phyloP scores from a whole-genome alignment of 163 green algal species.

The Prototheca cutis region DNA sequence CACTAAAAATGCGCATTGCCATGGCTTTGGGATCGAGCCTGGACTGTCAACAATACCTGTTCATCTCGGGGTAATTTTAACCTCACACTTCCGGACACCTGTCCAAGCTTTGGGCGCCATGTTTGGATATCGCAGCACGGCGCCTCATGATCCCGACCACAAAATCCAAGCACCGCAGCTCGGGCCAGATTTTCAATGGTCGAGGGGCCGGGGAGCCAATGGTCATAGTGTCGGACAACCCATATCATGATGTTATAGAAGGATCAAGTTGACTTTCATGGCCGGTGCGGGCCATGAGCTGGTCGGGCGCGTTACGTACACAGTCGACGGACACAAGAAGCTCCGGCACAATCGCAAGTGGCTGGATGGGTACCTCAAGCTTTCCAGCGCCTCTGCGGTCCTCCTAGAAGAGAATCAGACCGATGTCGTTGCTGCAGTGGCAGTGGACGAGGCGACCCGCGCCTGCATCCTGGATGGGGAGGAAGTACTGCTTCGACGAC shows the following conservation, averaged over 20 bases:
- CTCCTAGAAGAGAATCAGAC: constrained; percentile 5
- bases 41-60: too few relatives aligned
- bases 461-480: neutral
- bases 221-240: neutral
- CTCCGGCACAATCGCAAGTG: constrained; percentile 16
- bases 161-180: too few relatives aligned
- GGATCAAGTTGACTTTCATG: neutral
- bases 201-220: too few relatives aligned
- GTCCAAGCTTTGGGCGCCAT: too few relatives aligned
- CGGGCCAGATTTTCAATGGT: too few relatives aligned
- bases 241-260: neutral
- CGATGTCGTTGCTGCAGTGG: neutral
- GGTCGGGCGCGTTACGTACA: constrained; percentile 22
- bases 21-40: too few relatives aligned
- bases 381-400: neutral
- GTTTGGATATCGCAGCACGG: too few relatives aligned
- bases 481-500: constrained; percentile 1
- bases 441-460: neutral
- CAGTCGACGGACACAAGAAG: constrained; percentile 25
- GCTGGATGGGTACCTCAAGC: constrained; percentile 12
- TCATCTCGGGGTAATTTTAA: too few relatives aligned
- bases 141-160: too few relatives aligned
- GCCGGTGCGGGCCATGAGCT: too few relatives aligned
- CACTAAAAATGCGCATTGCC: too few relatives aligned
- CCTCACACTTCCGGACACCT: too few relatives aligned